phyloP scores from a whole-genome alignment of 2,329 filamentous ascomycete species.

The Cordyceps sp. region DNA sequence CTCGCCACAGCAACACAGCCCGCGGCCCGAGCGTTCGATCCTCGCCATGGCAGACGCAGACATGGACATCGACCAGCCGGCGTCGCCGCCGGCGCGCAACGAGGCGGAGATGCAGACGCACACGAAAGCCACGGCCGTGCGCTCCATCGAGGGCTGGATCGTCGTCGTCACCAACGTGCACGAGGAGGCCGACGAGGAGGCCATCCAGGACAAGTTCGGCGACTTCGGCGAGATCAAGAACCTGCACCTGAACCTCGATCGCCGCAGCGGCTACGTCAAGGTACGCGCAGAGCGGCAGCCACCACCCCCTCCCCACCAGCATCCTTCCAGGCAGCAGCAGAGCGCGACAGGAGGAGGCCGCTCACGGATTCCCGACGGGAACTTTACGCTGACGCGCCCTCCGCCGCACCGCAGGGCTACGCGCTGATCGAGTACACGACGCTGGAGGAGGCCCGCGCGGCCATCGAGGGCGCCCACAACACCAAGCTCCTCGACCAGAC shows the following conservation, averaged over 20 bases:
- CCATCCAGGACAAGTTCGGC: constrained; percentile 64
- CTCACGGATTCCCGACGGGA: neutral
- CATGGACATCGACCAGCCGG: constrained; percentile 38
- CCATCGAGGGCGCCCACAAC: constrained; percentile 63
- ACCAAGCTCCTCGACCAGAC: constrained; percentile 70
- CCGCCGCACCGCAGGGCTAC: constrained; percentile 43
- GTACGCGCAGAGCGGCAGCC: constrained; percentile 24
- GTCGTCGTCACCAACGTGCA: constrained; percentile 75
- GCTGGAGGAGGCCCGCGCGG: constrained; percentile 61
- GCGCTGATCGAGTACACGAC: constrained; percentile 74
- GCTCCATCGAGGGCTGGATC: constrained; percentile 83
- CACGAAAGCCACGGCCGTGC: constrained; percentile 61
- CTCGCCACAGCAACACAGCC: neutral
- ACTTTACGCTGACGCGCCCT: neutral
- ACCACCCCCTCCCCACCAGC: no score
- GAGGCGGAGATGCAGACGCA: constrained; percentile 54
- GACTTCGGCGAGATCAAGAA: constrained; percentile 83
- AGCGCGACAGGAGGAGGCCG: no score
- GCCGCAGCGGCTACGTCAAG: constrained; percentile 76
- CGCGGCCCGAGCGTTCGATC: neutral
- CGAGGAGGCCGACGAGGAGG: constrained; percentile 74
- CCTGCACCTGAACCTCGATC: constrained; percentile 66
- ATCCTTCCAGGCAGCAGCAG: no score
- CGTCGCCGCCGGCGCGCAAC: constrained; percentile 26
- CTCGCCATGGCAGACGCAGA: constrained; percentile 33